Conservation (phyloP, 352 stramenopile genomes). For the Pythium volutum region DNA sequence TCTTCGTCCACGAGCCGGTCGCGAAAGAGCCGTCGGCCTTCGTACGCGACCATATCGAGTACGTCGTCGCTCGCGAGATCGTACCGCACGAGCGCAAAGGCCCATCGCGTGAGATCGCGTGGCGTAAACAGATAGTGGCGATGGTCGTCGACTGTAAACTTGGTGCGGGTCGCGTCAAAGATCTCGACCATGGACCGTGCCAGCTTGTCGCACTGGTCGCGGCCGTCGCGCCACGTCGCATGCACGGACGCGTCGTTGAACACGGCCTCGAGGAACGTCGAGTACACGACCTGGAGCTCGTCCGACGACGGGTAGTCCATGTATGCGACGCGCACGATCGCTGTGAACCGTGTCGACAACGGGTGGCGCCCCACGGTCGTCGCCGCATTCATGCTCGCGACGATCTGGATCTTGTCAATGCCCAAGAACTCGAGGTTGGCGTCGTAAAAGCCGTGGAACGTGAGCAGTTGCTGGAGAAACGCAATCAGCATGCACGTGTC, state of each 20-base stretch:
- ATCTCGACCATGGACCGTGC: constrained; percentile 89
- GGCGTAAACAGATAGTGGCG: constrained; percentile 95
- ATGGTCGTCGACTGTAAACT: constrained; percentile 92
- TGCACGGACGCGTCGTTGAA: constrained; percentile 47
- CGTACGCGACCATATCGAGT: constrained; percentile 89
- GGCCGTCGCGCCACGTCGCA: constrained; percentile 45
- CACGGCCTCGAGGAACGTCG: constrained; percentile 82
- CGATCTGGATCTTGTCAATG: constrained; percentile 93
- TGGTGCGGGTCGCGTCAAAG: constrained; percentile 84
- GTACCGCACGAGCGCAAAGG: constrained; percentile 88
- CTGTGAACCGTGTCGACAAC: constrained; percentile 92
- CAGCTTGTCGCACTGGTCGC: constrained; percentile 74
- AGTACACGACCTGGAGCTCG: constrained; percentile 90
- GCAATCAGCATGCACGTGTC: constrained; percentile 96
- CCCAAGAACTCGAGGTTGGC: constrained; percentile 92
- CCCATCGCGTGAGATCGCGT: constrained; percentile 91
- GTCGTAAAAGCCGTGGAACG: constrained; percentile 96
- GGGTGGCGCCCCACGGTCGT: constrained; percentile 91
- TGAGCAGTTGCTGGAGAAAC: constrained; percentile 95
- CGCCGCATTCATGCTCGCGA: constrained; percentile 92
- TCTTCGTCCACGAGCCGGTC: constrained; percentile 89
- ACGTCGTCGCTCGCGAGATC: constrained; percentile 88
- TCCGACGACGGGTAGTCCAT: constrained; percentile 92
- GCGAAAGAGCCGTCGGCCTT: constrained; percentile 86
- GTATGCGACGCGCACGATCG: constrained; percentile 90